Conservation (phyloP, 2,329 filamentous ascomycete species). For the Claviceps sp. region DNA sequence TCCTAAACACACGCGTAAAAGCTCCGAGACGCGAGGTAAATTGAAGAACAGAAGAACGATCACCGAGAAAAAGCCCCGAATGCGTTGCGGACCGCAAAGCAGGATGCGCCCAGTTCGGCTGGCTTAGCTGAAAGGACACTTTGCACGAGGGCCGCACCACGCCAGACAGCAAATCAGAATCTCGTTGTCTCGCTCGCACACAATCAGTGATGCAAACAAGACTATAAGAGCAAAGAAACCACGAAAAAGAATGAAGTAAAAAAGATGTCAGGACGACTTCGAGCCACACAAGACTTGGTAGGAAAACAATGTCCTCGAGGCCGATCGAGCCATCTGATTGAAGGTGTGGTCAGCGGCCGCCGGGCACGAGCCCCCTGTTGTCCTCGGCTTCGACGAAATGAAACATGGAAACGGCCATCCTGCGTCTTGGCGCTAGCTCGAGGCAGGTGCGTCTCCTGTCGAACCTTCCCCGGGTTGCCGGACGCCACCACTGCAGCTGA, state of each 20-base stretch:
- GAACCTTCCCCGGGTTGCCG: neutral
- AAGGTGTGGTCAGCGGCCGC: neutral
- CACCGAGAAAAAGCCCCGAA: no score
- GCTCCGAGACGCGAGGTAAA: neutral
- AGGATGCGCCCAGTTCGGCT: slow-evolving; percentile 1
- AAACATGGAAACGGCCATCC: neutral
- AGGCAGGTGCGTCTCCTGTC: neutral
- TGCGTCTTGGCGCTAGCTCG: neutral
- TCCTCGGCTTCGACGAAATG: neutral
- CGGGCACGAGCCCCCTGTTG: neutral
- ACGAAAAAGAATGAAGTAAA: neutral
- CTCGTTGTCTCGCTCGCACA: neutral
- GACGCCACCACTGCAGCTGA: neutral
- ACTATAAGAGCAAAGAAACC: neutral
- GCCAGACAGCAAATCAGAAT: neutral
- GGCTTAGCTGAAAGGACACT: slow-evolving; percentile 1
- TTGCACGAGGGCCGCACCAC: neutral
- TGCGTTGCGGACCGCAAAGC: neutral
- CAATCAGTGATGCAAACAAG: neutral
- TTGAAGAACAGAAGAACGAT: neutral
- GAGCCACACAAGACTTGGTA: neutral
- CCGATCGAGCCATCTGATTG: neutral
- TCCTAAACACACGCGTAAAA: neutral
- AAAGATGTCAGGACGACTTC: neutral
- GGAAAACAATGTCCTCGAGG: neutral